These are phyloP conservation scores for Parsonsia alboflavescens DNA, from an alignment of 257 asterid genomes.

Conservation along the genomic window DNA sequence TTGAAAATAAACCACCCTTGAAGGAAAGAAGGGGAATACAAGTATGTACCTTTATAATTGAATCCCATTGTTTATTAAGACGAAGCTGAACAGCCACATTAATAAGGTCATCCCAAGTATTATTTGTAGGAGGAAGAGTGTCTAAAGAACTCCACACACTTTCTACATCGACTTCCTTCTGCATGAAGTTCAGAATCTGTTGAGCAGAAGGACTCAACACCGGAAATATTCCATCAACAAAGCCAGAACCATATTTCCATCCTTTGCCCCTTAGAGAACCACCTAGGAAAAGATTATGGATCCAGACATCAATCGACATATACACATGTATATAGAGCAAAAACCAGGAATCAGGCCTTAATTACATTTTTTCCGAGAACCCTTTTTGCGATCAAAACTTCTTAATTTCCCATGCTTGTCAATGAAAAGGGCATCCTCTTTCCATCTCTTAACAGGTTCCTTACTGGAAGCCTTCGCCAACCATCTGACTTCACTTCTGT, in stretches of 20 bases:
- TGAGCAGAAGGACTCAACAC: constrained; percentile 77
- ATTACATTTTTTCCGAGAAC: constrained; percentile 64
- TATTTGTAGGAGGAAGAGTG: constrained; percentile 56
- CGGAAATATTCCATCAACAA: constrained; percentile 83
- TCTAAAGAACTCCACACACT: constrained; percentile 60
- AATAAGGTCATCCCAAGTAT: constrained; percentile 76
- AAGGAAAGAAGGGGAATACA: not conserved
- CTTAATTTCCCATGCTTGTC: constrained; percentile 60
- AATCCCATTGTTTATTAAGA: constrained; percentile 66
- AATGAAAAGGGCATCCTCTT: constrained; percentile 54
- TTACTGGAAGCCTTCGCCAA: constrained; percentile 35
- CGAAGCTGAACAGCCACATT: constrained; percentile 76
- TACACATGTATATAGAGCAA: not conserved
- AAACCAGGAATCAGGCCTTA: not conserved
- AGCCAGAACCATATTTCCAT: constrained; percentile 92
- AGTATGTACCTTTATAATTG: constrained; percentile 47
- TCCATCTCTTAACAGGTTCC: constrained; percentile 54
- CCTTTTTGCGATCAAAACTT: constrained; percentile 67
- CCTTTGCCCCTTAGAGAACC: constrained; percentile 89
- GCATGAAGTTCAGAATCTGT: constrained; percentile 56
- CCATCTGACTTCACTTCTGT: constrained; percentile 37
- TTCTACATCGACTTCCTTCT: constrained; percentile 39
- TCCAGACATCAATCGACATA: not conserved
- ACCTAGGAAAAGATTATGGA: constrained; percentile 35
- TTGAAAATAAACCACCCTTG: not conserved